Evolutionary conservation across 768 basidiomycete species (phyloP), one percentile per base, ranked within the genome.

Genomic region (Panellus pusillus): DNA sequence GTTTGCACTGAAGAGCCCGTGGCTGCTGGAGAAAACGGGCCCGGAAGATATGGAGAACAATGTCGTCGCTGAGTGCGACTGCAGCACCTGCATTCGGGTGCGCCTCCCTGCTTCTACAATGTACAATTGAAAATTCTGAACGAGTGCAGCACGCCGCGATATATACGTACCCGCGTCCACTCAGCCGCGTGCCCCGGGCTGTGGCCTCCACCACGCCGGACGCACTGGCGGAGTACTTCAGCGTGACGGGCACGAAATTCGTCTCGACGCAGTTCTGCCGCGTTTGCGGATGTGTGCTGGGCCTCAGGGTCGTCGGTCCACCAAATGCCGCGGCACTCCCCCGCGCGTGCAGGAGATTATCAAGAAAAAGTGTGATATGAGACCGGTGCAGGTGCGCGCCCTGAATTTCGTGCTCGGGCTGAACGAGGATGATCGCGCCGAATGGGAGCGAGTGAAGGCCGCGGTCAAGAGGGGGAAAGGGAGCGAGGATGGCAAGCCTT

Each of bases 81-180:
- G 59, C 24, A 61, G 59, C 37, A 31, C 52, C 7, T 61, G 59
- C 45, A 50, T 61, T 11, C 54, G 59, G n/a, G 59, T 61, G 6
- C 15, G 59, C 52, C 4, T 35, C 4, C 35, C 6, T 19, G 14
- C 9, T 13, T 4, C 18, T 17, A 28, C 37, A 37, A 20, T 35
- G 5, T 36, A 15, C 37, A 24, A 13, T 19, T 46, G 32, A 6
- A 7, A 35, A 47, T 24, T 4, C 32, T 42, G 17, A 45, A 29
- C 4, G 43, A 4, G 36, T 39, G 31, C 19, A 60, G 58, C 35
- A 35, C 31, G 55, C 59, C 2, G 54, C 54, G 3, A 43, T 61
- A 4, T 61, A 54, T 51, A 61, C 59, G 31, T 61, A 61, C 42
- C 59, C 59, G 36, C 51, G 55, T 42, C 59, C 59, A 2, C 19